Conservation (phyloP, 2,329 filamentous ascomycete species). For the Periconia sp. region DNA sequence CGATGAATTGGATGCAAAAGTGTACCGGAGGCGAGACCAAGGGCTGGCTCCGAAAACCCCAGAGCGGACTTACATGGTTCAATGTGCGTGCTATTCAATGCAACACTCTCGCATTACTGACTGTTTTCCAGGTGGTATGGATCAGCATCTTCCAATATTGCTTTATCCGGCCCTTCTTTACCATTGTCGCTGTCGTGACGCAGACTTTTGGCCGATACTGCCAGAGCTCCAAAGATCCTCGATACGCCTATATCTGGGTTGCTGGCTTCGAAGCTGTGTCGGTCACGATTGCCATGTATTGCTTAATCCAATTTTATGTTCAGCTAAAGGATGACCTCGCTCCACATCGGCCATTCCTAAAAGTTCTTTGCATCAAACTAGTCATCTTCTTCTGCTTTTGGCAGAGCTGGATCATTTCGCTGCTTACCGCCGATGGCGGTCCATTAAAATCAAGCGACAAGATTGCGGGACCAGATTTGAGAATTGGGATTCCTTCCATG, state of each 20-base stretch:
- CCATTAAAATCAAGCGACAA: conserved; percentile 67
- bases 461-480: conserved; percentile 76
- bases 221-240: conserved; percentile 76
- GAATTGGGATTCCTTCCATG: conserved; percentile 78
- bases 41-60: conserved; percentile 74
- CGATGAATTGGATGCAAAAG: conserved; percentile 71
- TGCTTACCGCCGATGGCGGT: conserved; percentile 66
- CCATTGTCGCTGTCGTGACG: conserved; percentile 75
- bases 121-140: conserved; percentile 69
- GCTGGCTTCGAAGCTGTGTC: conserved; percentile 72
- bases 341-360: conserved; percentile 75
- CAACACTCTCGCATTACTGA: conserved; percentile 19
- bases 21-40: conserved; percentile 70
- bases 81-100: conserved; percentile 60
- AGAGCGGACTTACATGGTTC: conserved; percentile 87
- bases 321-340: conserved; percentile 73
- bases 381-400: conserved; percentile 93
- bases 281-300: conserved; percentile 87
- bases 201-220: conserved; percentile 76
- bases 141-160: conserved; percentile 85
- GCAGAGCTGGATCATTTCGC: conserved; percentile 69
- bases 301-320: conserved; percentile 84
- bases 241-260: conserved; percentile 86
- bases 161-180: conserved; percentile 80
- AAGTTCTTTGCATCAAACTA: conserved; percentile 85